Conservation (phyloP, 2,329 filamentous ascomycete genomes). For the Nemania abortiva region DNA sequence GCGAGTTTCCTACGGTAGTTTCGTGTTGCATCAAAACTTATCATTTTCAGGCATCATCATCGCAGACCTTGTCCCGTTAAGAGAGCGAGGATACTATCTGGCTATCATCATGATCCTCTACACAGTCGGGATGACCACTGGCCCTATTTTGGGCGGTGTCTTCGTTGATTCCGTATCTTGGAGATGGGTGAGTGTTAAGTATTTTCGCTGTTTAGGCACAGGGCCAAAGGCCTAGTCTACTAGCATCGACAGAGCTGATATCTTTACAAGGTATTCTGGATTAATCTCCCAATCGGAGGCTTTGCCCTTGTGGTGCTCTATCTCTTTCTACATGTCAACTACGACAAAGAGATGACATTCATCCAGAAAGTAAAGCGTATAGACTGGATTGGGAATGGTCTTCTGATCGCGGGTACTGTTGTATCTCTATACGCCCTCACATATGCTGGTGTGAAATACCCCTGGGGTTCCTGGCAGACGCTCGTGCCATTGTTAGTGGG, state of each 20-base stretch:
- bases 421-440: slow-evolving; percentile 35
- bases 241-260: too few relatives aligned
- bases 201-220: too few relatives aligned
- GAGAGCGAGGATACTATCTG: slow-evolving; percentile 13
- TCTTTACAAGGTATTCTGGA: slow-evolving; percentile 31
- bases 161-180: slow-evolving; percentile 5
- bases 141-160: slow-evolving; percentile 21
- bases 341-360: slow-evolving; percentile 24
- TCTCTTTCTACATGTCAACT: slow-evolving; percentile 37
- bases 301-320: slow-evolving; percentile 47
- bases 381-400: slow-evolving; percentile 16
- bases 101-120: slow-evolving; percentile 7
- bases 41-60: slow-evolving; percentile 7
- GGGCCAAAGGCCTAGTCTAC: too few relatives aligned
- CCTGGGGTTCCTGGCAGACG: slow-evolving; percentile 35
- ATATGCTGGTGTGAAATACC: slow-evolving; percentile 31
- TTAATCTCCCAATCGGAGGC: slow-evolving; percentile 27
- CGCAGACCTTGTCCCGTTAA: slow-evolving; percentile 19
- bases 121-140: not conserved
- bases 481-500: slow-evolving; percentile 36
- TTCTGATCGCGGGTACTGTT: slow-evolving; percentile 24
- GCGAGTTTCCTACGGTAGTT: too few relatives aligned
- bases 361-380: slow-evolving; percentile 10
- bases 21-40: too few relatives aligned
- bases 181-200: slow-evolving; percentile 1